Conservation (phyloP, 2,329 filamentous ascomycete species). For the Raffaelea arxii region DNA sequence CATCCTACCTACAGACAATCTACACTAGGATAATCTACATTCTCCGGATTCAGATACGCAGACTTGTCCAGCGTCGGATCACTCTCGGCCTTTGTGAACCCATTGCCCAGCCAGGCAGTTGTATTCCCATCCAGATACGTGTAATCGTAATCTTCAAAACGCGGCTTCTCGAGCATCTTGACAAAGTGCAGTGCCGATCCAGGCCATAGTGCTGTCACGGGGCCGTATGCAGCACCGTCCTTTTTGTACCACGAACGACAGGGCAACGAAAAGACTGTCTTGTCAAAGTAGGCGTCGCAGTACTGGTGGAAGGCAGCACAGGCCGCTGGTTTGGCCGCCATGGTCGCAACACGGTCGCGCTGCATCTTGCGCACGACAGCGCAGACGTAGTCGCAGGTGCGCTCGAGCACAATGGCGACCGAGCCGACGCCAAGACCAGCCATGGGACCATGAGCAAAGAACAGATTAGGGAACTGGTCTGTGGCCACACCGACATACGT, state of each 20-base stretch:
- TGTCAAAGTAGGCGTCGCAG: conserved; percentile 19
- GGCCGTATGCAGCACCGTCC: conserved; percentile 25
- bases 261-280: conserved; percentile 18
- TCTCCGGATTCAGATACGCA: conserved; percentile 26
- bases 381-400: conserved; percentile 28
- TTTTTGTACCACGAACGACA: conserved; percentile 22
- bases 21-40: conserved; percentile 19
- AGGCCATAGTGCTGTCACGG: conserved; percentile 31
- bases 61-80: conserved; percentile 21
- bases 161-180: conserved; percentile 27
- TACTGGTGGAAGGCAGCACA: conserved; percentile 17
- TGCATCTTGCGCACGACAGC: conserved; percentile 28
- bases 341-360: background rate
- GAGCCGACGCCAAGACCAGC: conserved; percentile 2
- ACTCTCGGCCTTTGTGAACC: conserved; percentile 18
- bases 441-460: conserved; percentile 3
- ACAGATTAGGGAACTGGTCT: background rate
- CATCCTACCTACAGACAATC: too few species aligned
- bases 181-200: conserved; percentile 31
- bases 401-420: conserved; percentile 3
- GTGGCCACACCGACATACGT: background rate
- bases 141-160: conserved; percentile 35
- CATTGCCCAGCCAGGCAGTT: conserved; percentile 30
- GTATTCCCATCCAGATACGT: conserved; percentile 22
- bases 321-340: conserved; percentile 5